Conservation (phyloP, 306 rosid species). For the Sechiopsis laciniata region DNA sequence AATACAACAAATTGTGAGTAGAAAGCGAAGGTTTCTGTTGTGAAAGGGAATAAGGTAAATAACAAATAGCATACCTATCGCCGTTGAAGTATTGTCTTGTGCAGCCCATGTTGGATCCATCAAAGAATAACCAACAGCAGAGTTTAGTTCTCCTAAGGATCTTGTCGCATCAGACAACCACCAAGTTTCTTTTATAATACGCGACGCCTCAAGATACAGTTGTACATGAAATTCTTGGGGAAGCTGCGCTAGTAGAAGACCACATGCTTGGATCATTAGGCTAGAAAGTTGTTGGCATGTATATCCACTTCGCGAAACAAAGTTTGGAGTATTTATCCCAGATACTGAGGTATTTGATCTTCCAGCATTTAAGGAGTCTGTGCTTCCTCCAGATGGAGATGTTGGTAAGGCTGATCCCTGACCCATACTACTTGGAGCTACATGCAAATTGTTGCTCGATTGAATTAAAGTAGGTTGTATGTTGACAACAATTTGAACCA, state of each 20-base stretch:
- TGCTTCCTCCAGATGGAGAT: slow-evolving; percentile 97
- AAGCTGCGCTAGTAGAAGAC: slow-evolving; percentile 89
- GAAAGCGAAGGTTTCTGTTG: slow-evolving; percentile 19
- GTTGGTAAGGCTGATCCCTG: slow-evolving; percentile 87
- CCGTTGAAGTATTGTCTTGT: slow-evolving; percentile 96
- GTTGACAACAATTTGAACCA: slow-evolving; percentile 82
- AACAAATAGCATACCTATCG: slow-evolving; percentile 56
- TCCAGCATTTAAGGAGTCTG: slow-evolving; percentile 86
- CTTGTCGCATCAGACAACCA: slow-evolving; percentile 85
- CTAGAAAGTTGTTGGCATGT: slow-evolving; percentile 90
- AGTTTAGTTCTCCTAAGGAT: slow-evolving; percentile 71
- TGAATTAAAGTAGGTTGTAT: slow-evolving; percentile 88
- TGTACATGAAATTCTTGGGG: slow-evolving; percentile 87
- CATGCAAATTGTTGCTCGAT: slow-evolving; percentile 73
- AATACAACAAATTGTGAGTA: slow-evolving; percentile 25
- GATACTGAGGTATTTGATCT: slow-evolving; percentile 76
- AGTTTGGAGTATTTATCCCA: slow-evolving; percentile 78
- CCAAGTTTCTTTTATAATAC: slow-evolving; percentile 91
- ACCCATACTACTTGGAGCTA: slow-evolving; percentile 66
- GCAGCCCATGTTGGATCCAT: slow-evolving; percentile 99
- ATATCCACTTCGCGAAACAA: slow-evolving; percentile 94
- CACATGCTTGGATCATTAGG: slow-evolving; percentile 95
- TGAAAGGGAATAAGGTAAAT: slow-evolving; percentile 19
- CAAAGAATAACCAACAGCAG: slow-evolving; percentile 95
- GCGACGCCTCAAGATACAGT: slow-evolving; percentile 82